Evolutionary conservation across 805 yeast species (phyloP), one percentile per base, ranked within the genome.

Genomic region (Teunomyces barrocoloradensis): DNA sequence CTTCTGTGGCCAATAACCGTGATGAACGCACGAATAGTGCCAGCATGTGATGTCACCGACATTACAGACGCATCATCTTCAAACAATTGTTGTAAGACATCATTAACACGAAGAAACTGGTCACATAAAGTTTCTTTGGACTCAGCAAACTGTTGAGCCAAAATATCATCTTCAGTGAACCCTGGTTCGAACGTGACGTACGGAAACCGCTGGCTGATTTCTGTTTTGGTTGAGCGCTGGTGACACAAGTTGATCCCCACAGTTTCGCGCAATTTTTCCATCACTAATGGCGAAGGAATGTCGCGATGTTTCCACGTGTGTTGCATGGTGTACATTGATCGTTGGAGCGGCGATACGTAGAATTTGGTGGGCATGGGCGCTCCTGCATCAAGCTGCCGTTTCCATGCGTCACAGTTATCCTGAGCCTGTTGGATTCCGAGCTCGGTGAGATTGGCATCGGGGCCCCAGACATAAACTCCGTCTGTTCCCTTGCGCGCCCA

Each of bases 1-100:
- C 60, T 52, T 17, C 66, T 46, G 46, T 62, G 64, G n/a, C 65
- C 65, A n/a, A 60, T 49, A 5, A 57, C 65, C 2, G 60, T 58
- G 28, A 61, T 50, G 32, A 60, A 56, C 49, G 54, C 53, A 12
- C 66, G 45, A 37, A 62, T 62, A 9, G 65, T 61, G 7, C 65
- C 65, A 1, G 66, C 65, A 30, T 62, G 66, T 1, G 64, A 56
- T 9, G 66, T 62, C 34, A 64, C 51, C 25, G 56, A 52, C 34
- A 62, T 43, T 15, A 59, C 44, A 9, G 44, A 27, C 21, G 50
- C 50, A 13, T 56, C 55, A 7, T 25, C 37, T 4, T 58, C 60
- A 32, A 61, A 62, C 15, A 61, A 35, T 20, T 18, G 27, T 48
- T 61, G 66, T 37, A 62, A 52, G 17, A 59, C 58, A 4, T 52